Conservation (phyloP, 805 yeast species). For the Zygoascus flipseniorum region DNA sequence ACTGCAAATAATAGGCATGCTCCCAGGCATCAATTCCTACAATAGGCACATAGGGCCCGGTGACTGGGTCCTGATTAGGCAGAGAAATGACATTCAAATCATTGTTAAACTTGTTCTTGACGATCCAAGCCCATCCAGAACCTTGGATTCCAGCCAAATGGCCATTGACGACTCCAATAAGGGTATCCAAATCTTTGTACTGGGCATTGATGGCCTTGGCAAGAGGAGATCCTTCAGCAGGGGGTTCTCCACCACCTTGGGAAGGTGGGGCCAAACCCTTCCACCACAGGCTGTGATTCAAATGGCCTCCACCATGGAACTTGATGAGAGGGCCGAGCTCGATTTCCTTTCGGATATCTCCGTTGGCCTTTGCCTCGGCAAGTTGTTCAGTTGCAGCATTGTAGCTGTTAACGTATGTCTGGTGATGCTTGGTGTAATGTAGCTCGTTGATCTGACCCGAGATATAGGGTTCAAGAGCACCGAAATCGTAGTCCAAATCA, state of each 20-base stretch:
- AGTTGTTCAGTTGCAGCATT: constrained; percentile 70
- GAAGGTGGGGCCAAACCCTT: constrained; percentile 71
- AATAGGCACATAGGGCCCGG: constrained; percentile 61
- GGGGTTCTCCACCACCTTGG: constrained; percentile 66
- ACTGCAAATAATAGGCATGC: constrained; percentile 91
- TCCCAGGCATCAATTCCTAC: constrained; percentile 96
- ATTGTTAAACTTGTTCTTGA: constrained; percentile 62
- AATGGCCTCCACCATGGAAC: constrained; percentile 89
- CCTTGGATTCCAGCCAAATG: constrained; percentile 86
- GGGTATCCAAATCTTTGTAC: constrained; percentile 65
- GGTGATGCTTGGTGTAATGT: constrained; percentile 88
- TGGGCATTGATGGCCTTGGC: constrained; percentile 50
- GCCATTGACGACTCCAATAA: constrained; percentile 55
- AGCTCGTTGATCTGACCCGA: constrained; percentile 77
- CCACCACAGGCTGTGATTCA: constrained; percentile 84
- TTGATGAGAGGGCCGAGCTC: constrained; percentile 65
- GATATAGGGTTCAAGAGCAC: constrained; percentile 78
- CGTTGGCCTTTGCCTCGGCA: constrained; percentile 50
- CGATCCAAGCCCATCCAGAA: constrained; percentile 92
- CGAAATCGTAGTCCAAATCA: constrained; percentile 74
- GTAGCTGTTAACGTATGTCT: constrained; percentile 81
- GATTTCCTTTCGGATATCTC: constrained; percentile 50
- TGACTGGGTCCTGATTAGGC: constrained; percentile 79
- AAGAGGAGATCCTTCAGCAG: constrained; percentile 47
- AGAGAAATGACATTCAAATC: constrained; percentile 73